A percentile compares a stretch with the other conserved stretches of the same genome.
Conservation (phyloP, 768 basidiomycete genomes). For the Tephrocybe rancida region DNA sequence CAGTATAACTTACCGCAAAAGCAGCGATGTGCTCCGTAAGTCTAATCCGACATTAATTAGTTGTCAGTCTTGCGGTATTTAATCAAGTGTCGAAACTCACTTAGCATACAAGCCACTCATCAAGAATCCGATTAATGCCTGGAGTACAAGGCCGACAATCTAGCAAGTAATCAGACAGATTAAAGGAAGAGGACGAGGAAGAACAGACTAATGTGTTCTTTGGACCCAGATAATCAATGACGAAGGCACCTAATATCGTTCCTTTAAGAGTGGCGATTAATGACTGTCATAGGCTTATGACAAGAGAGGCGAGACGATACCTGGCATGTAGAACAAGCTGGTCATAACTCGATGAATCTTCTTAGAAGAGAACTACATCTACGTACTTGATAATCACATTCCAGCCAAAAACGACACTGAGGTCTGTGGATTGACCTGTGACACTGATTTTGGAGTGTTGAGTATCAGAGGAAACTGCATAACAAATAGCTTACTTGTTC, state of each 20-base stretch:
- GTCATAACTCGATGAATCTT: background rate
- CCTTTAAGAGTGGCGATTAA: slow-evolving; percentile 51
- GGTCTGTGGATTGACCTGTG: slow-evolving; percentile 51
- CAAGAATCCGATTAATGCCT: slow-evolving; percentile 80
- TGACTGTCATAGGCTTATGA: background rate
- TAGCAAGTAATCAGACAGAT: slow-evolving; percentile 22
- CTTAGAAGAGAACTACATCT: background rate
- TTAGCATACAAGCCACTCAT: slow-evolving; percentile 80
- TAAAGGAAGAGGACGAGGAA: slow-evolving; percentile 1
- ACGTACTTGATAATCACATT: slow-evolving; percentile 79
- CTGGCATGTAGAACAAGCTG: slow-evolving; percentile 44
- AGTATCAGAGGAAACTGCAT: background rate
- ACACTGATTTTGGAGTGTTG: slow-evolving; percentile 40
- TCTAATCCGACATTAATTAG: slow-evolving; percentile 22
- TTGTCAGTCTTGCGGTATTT: background rate
- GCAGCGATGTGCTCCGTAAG: slow-evolving; percentile 65
- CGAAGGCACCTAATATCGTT: slow-evolving; percentile 74
- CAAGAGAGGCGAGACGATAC: slow-evolving; percentile 8
- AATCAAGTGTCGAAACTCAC: slow-evolving; percentile 24
- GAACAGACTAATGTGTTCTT: slow-evolving; percentile 65
- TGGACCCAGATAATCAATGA: slow-evolving; percentile 75
- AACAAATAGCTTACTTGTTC: slow-evolving; percentile 44
- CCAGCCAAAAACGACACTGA: slow-evolving; percentile 79
- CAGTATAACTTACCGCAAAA: slow-evolving; percentile 57
- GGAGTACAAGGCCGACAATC: slow-evolving; percentile 72